These are phyloP conservation scores for Torulaspora delbrueckii DNA, from an alignment of 805 yeast genomes.

Conservation along the genomic window DNA sequence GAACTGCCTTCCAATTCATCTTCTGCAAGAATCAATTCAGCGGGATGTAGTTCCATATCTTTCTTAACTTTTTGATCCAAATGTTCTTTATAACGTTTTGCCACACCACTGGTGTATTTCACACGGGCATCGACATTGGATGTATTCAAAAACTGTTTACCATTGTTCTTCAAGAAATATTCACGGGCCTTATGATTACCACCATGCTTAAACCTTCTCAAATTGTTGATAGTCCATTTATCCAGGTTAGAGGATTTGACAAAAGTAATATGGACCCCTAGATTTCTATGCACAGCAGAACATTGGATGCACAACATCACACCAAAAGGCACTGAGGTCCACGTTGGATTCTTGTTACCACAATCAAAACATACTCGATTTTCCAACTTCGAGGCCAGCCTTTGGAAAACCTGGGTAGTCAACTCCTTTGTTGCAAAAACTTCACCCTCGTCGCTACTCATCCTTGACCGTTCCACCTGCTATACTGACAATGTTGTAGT, in stretches of 20 bases:
- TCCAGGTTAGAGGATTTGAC: constrained; percentile 90
- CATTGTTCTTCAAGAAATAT: constrained; percentile 79
- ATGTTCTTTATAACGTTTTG: constrained; percentile 76
- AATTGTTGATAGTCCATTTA: constrained; percentile 87
- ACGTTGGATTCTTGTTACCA: constrained; percentile 88
- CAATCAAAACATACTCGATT: constrained; percentile 93
- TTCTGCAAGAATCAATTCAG: constrained; percentile 51
- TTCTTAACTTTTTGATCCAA: constrained; percentile 60
- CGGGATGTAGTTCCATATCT: constrained; percentile 71
- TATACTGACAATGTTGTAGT: background rate
- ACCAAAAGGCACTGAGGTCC: constrained; percentile 98
- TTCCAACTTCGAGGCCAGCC: constrained; percentile 58
- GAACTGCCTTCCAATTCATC: constrained; percentile 24
- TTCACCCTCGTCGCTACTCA: constrained; percentile 34
- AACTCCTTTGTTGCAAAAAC: constrained; percentile 60
- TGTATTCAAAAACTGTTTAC: constrained; percentile 55
- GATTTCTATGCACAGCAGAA: constrained; percentile 88
- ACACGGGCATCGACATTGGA: constrained; percentile 57
- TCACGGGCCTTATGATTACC: constrained; percentile 87
- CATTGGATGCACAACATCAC: constrained; percentile 90
- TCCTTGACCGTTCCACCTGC: background rate
- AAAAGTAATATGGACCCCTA: constrained; percentile 94
- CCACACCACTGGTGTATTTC: constrained; percentile 77
- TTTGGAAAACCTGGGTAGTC: constrained; percentile 57
- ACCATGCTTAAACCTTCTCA: constrained; percentile 89